Base-by-base conservation (phyloP, 1,139 yeast genomes). In the Geotrichum siamense region DNA sequence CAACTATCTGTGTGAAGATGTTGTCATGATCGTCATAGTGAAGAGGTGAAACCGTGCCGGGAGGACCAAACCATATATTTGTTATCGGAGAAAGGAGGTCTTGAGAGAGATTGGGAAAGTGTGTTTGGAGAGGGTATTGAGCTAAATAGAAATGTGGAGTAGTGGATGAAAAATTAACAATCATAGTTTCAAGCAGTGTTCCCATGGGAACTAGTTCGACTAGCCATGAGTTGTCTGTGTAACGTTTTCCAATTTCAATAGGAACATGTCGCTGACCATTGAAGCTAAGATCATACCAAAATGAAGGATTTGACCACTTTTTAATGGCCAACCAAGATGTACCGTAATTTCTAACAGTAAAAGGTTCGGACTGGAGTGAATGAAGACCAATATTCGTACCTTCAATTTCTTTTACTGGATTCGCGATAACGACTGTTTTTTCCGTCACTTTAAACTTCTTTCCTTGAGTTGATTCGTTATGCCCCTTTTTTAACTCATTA, bases 31-130 rank as follows among this genome's bases (percentile, higher is more conserved):
- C 43, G 33, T 57, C 61, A 2, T 52, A 48, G 45, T 57, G 61
- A 4, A 56, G 47, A 10, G 61, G 61, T 1, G 60, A 53, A 3
- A 55, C 41, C 2, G 61, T 57, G n/a, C 48, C 49, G 2, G 48
- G 41, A 4, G 60, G 58, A 4, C 61, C 61, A 21, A 57, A 38
- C 61, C 61, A 57, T 3, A 52, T 44, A 38, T 57, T 55, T 5
- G 51, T 40, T 3, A 51, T 54, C 2, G 60, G 61, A 2, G 48
- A 39, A 3, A 27, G 19, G 5, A 57, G 38, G 33, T 56, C 61
- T 9, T 38, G 32, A 15, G 40, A 35, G 8, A 56, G 48, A 16
- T 15, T 37, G 1, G 54, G 54, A 25, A 55, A 32, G 12, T 53
- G 56, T n/a, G 41, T 27, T 10, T 53, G 39, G 17, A 55, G 38